Conservation (phyloP, 257 asterid genomes). For the Solanum clarkiae region DNA sequence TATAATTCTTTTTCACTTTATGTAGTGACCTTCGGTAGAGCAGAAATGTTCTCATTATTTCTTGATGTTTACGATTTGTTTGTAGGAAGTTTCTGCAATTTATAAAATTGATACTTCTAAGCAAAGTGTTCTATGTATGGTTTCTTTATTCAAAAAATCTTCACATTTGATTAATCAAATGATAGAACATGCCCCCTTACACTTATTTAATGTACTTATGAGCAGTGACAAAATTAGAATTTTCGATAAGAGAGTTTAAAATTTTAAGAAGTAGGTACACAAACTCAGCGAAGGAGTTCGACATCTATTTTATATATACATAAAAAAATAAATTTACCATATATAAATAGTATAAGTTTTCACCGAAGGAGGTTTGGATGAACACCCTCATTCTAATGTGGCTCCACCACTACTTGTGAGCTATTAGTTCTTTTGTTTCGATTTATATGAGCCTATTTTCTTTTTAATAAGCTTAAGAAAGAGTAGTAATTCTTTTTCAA, state of each 20-base stretch:
- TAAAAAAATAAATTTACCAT: too few relatives aligned
- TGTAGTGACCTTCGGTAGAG: neutral
- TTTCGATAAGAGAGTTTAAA: too few relatives aligned
- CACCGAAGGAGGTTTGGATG: too few relatives aligned
- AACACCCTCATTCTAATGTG: too few relatives aligned
- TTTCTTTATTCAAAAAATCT: neutral
- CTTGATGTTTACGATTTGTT: neutral
- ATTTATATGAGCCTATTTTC: neutral
- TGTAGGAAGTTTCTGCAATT: neutral
- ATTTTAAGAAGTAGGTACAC: too few relatives aligned
- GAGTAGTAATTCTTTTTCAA: neutral
- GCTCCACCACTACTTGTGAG: too few relatives aligned
- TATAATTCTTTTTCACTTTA: neutral
- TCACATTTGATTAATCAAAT: too few relatives aligned
- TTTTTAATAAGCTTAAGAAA: neutral
- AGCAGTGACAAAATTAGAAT: too few relatives aligned
- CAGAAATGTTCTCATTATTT: neutral
- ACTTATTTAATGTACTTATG: neutral
- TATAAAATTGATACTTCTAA: constrained; percentile 8
- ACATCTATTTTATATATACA: too few relatives aligned
- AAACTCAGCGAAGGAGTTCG: too few relatives aligned
- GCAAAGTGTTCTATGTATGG: constrained; percentile 2
- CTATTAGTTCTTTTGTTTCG: neutral
- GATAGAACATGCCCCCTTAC: neutral
- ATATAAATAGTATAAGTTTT: too few relatives aligned